Evolutionary conservation across 2,329 filamentous ascomycete species (phyloP).

Genomic region (Clonostachys rosea): DNA sequence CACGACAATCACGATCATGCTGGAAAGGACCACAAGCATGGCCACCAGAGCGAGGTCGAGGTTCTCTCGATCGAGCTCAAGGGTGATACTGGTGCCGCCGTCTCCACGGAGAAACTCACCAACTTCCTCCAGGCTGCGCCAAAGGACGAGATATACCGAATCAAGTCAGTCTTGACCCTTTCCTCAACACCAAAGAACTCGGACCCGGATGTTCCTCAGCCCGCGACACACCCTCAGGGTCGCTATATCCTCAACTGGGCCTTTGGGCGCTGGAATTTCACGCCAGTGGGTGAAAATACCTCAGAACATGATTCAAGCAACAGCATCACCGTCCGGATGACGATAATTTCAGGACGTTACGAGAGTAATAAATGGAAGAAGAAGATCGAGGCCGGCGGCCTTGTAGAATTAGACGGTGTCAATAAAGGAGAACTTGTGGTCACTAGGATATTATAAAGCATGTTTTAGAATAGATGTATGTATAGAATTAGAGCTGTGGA

Average conservation of each 20-base stretch:
- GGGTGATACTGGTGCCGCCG: conserved; percentile 26
- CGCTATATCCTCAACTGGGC: conserved; percentile 97
- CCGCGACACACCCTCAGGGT: conserved; percentile 19
- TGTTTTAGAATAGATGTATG: conserved; percentile 5
- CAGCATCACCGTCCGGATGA: conserved; percentile 62
- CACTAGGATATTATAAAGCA: conserved; percentile 37
- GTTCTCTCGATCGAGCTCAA: conserved; percentile 77
- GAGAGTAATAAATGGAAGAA: conserved; percentile 77
- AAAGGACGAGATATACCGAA: conserved; percentile 93
- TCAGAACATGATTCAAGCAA: conserved; percentile 51
- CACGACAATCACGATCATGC: conserved; percentile 22
- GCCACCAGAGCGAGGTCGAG: conserved; percentile 83
- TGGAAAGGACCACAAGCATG: conserved; percentile 36
- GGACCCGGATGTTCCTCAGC: conserved; percentile 36
- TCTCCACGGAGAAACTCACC: conserved; percentile 59
- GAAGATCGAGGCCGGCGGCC: conserved; percentile 56
- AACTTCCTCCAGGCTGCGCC: conserved; percentile 67
- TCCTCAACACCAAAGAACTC: conserved; percentile 42
- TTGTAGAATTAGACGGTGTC: conserved; percentile 42
- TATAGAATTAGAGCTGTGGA: no score
- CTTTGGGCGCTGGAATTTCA: conserved; percentile 93
- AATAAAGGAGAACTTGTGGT: conserved; percentile 45
- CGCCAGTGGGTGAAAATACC: conserved; percentile 38
- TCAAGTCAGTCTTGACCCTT: conserved; percentile 66
- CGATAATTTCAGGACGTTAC: conserved; percentile 67